Evolutionary conservation across 169 alveolate genomes (phyloP).

Genomic region (Perkinsus chesapeaki): DNA sequence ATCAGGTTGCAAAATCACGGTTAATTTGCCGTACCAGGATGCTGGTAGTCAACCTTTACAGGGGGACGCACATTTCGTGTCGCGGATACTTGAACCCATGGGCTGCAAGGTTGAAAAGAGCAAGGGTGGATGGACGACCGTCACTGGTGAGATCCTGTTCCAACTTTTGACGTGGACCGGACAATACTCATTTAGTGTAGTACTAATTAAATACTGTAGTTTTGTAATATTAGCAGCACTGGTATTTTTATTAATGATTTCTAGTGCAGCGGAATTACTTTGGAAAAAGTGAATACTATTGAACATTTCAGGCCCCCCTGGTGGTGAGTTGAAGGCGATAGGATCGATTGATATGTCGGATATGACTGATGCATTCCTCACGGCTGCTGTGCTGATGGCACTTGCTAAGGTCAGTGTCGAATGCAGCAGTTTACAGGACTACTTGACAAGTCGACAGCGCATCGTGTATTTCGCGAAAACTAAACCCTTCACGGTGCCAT

Average conservation of each 20-base stretch:
- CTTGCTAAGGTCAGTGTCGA: not conserved
- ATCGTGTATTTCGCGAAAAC: too few relatives aligned
- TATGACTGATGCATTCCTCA: conserved; percentile 32
- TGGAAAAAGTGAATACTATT: too few relatives aligned
- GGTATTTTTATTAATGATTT: too few relatives aligned
- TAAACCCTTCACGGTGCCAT: too few relatives aligned
- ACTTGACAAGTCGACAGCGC: too few relatives aligned
- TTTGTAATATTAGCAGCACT: too few relatives aligned
- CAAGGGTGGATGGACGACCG: not conserved
- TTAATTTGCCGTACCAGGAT: not conserved
- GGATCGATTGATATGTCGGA: conserved; percentile 18
- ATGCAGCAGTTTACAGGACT: not conserved
- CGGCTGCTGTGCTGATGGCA: conserved; percentile 30
- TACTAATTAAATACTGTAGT: too few relatives aligned
- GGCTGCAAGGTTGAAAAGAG: conserved; percentile 3
- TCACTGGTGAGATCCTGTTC: not conserved
- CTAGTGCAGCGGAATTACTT: too few relatives aligned
- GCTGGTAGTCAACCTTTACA: not conserved
- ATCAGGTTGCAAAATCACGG: conserved; percentile 1
- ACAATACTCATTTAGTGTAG: too few relatives aligned
- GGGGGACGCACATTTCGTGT: conserved; percentile 21
- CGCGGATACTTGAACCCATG: conserved; percentile 12
- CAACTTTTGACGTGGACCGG: too few relatives aligned
- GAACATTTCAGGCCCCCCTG: not conserved
- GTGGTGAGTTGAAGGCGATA: not conserved